A percentile compares a stretch with the other conserved stretches of the same genome.
Conservation (phyloP, 2,329 filamentous ascomycete species). For the Sporothrix sp. region DNA sequence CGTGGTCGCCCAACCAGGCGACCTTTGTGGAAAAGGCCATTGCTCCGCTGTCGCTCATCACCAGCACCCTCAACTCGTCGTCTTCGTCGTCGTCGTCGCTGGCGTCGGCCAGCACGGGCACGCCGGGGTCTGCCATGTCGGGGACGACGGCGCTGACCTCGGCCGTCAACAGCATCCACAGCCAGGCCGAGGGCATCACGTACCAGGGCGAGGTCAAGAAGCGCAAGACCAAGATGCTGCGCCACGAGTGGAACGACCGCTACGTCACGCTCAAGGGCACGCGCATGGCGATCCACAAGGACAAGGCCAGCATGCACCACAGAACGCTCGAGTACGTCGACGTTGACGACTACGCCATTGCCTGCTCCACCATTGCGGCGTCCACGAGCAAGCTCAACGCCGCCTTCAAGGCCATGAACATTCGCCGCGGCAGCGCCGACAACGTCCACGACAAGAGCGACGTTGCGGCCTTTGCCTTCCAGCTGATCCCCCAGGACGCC, state of each 20-base stretch:
- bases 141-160: constrained; percentile 18
- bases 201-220: constrained; percentile 91
- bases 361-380: constrained; percentile 66
- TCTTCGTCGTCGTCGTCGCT: constrained; percentile 15
- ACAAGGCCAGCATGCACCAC: constrained; percentile 37
- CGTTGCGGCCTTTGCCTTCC: constrained; percentile 68
- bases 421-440: constrained; percentile 44
- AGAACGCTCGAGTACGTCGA: constrained; percentile 68
- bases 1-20: constrained; percentile 42
- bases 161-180: constrained; percentile 18
- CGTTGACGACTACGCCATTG: constrained; percentile 81
- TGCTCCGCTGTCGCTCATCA: constrained; percentile 23
- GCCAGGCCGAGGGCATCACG: constrained; percentile 41
- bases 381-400: constrained; percentile 73
- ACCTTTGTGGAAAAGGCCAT: constrained; percentile 38
- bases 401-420: constrained; percentile 72
- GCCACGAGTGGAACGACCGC: constrained; percentile 87
- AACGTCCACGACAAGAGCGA: constrained; percentile 36
- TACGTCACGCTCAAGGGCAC: constrained; percentile 79
- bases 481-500: constrained; percentile 64
- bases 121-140: constrained; percentile 13
- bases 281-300: constrained; percentile 65
- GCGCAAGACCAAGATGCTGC: constrained; percentile 77
- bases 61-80: constrained; percentile 7
- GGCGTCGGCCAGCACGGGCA: constrained; percentile 17